Evolutionary conservation across 2,329 filamentous ascomycete genomes (phyloP).

Genomic region (Tolypocladium ovalisporum): DNA sequence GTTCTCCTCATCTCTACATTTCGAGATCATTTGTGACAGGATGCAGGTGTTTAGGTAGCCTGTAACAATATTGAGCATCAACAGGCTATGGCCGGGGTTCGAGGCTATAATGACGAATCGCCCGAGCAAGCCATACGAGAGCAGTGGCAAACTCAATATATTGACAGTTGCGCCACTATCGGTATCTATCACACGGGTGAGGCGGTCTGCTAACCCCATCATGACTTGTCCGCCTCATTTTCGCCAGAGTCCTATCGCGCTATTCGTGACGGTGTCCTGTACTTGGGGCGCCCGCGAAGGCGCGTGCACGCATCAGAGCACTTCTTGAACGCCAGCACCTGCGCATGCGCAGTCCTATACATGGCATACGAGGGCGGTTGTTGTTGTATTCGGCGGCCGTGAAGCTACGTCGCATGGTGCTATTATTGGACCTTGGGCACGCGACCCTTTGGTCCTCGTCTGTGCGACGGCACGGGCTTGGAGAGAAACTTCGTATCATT

Average conservation of each 20-base stretch:
- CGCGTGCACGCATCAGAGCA: background rate
- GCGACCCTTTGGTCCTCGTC: background rate
- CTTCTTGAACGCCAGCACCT: background rate
- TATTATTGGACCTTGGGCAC: background rate
- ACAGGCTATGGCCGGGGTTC: background rate
- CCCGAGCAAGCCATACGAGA: background rate
- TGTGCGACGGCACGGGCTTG: background rate
- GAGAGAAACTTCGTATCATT: background rate
- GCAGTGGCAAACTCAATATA: background rate
- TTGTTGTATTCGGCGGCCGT: background rate
- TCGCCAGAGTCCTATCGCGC: background rate
- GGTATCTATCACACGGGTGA: background rate
- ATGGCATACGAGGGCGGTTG: background rate
- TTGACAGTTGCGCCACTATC: background rate
- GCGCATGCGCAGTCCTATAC: slow-evolving; percentile 1
- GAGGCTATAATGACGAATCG: background rate
- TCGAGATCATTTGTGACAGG: background rate
- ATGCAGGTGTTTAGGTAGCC: background rate
- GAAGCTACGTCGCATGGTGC: background rate
- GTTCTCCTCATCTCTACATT: background rate
- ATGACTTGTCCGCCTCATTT: slow-evolving; percentile 3
- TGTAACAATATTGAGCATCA: background rate
- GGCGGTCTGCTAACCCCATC: background rate
- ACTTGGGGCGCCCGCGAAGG: background rate
- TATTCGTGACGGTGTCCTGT: background rate